A percentile compares a stretch with the other conserved stretches of the same genome.
Evolutionary conservation across 192 early-diverging fungal species (phyloP).

Genomic region (Gigaspora rosea): DNA sequence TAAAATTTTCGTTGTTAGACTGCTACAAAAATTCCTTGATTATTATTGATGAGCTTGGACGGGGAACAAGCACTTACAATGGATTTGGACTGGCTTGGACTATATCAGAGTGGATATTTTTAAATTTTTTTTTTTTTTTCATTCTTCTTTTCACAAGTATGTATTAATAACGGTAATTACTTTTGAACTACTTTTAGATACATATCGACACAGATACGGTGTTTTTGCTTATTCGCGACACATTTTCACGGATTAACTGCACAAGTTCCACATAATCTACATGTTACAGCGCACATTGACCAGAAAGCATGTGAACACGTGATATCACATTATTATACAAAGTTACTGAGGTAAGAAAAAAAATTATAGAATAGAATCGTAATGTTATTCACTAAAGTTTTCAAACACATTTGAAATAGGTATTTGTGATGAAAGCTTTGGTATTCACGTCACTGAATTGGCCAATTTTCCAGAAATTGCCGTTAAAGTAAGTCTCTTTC

Average conservation of each 20-base stretch:
- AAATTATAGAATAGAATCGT: too few species aligned
- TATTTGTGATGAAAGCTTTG: too few species aligned
- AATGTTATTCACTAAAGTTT: too few species aligned
- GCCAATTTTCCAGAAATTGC: conserved; percentile 87
- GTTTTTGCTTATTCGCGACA: conserved; percentile 91
- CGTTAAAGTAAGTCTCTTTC: conserved; percentile 43
- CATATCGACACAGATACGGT: conserved; percentile 64
- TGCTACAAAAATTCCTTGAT: too few species aligned
- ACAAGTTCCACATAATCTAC: conserved; percentile 74
- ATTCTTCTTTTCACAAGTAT: not conserved
- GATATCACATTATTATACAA: conserved; percentile 89
- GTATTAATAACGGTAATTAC: not conserved
- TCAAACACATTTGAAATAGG: too few species aligned
- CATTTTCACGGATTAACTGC: conserved; percentile 98
- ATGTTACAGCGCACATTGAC: conserved; percentile 76
- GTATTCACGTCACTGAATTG: conserved; percentile 96
- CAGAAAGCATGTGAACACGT: conserved; percentile 33
- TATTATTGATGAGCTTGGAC: too few species aligned
- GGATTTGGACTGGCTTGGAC: conserved; percentile 98
- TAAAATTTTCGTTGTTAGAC: too few species aligned
- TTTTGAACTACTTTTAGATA: conserved; percentile 49
- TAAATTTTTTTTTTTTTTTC: too few species aligned
- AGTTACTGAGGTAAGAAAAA: too few species aligned
- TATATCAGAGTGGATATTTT: conserved; percentile 79
- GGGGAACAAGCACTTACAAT: conserved; percentile 97